Base-by-base conservation (phyloP, 305 asterid genomes). In the Solanum hybrid region DNA sequence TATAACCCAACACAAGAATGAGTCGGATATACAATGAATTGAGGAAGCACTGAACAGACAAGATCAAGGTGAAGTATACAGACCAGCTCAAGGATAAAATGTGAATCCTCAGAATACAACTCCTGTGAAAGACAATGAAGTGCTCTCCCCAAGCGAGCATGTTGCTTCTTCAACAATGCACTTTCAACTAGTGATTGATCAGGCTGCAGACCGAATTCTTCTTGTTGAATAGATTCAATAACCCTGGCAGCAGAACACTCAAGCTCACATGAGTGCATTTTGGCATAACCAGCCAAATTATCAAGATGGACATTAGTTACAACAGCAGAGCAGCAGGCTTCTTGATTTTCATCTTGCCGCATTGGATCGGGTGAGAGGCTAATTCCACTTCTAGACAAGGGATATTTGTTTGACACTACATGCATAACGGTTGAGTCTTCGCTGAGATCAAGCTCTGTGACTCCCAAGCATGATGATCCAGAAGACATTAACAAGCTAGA, bases 71-170 rank as follows among this genome's bases (percentile, higher is more conserved):
- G 88, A 80, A 74, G 87, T 51, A 90, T 34, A 75, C 94, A 83
- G 93, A 97, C 99, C 98, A 97, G 95, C 94, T 97, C 99, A 69
- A 97, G 95, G 89, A 97, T 96, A 92, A 97, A 97, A 92, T 97
- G 99, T 90, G 99, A 97, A 94, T 97, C 99, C 92, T 96, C 98
- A 89, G 99, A 97, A 92, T 97, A 97, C 90, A 97, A 90, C 94
- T 96, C 99, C 82, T 96, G 98, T 69, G 99, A 97, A 87, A 97
- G 98, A 92, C 99, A 96, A 87, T 96, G 98, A 77, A 97, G 98
- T 87, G 99, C 99, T 92, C 99, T 96, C 90, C 99, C 99, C 89
- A 97, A 92, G 86, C 98, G 97, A 91, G 99, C 97, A 93, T 97
- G 99, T 91, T 96, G 99, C 96, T 96, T 97, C 95, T 94, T 93